Evolutionary conservation across 768 basidiomycete genomes (phyloP), one percentile per base, ranked within the genome.

Genomic region (Leccinellum albellum): DNA sequence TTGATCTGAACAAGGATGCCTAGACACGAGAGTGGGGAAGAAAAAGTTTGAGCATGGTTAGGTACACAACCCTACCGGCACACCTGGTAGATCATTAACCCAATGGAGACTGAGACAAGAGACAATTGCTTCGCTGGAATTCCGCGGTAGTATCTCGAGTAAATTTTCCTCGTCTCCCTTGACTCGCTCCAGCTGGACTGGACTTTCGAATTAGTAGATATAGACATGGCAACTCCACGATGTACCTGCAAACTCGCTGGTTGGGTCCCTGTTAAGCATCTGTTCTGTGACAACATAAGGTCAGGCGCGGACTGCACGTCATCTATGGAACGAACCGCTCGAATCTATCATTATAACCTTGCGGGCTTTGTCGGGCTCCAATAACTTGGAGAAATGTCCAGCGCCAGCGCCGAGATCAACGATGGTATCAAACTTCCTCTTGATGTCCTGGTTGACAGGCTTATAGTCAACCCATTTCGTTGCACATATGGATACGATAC

Each of bases 41-140:
- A 26, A 23, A 45, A 26, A 8, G 29, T 63, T 42, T 50, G 42
- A 51, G 21, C 40, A 50, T 3, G 21, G 46, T 23, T 23, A 50
- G 6, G 23, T 35, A 13, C 4, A 51, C n/a, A 44, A 44, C n/a
- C 6, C 3, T 23, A 6, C 35, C 29, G 48, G 64, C 79, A 26
- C 31, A 91, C 95, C 94, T 59, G 94, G 96, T 6, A 99, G 81
- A 74, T 99, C 97, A 64, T 98, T 98, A 13, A 97, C 84, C 97
- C 97, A 99, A 61, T 99, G 97, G 44, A 98, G 78, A 63, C 87
- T 88, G 4, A 97, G 80, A 68, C 92, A 95, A 13, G 93, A 95
- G 24, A 97, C 86, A 47, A 98, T 83, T 17, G 91, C 93, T 66
- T 98, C 96, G 67, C 95, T 89, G 14, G 92, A 91, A 58, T 88